These are phyloP conservation scores for Leonotis leonurus DNA, from an alignment of 257 asterid genomes.

Conservation along the genomic window DNA sequence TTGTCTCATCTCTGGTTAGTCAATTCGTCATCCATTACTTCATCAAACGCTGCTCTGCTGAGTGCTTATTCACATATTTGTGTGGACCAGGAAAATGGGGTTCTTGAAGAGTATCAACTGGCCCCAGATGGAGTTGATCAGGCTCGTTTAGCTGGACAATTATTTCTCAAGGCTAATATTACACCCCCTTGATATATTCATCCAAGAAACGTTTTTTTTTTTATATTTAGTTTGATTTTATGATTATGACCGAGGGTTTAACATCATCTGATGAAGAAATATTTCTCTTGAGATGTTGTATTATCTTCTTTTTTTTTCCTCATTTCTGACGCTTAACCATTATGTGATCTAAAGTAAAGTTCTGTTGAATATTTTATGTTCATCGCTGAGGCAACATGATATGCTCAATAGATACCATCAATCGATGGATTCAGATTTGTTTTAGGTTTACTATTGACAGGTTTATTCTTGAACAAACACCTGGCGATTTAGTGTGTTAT, in stretches of 20 bases:
- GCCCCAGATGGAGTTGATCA: conserved; percentile 78
- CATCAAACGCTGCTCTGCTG: neutral
- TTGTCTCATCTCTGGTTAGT: conserved; percentile 76
- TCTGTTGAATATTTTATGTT: neutral
- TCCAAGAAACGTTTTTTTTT: neutral
- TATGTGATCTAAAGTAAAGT: neutral
- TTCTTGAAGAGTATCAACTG: conserved; percentile 64
- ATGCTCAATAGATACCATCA: neutral
- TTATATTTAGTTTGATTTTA: neutral
- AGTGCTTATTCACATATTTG: neutral
- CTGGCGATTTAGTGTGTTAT: neutral
- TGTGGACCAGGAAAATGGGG: conserved; percentile 73
- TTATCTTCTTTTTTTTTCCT: neutral
- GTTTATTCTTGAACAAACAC: neutral
- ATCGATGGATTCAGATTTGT: neutral
- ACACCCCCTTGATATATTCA: neutral
- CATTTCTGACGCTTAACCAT: neutral
- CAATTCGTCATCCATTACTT: too few species aligned
- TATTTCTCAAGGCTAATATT: conserved; percentile 62
- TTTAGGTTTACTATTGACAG: neutral
- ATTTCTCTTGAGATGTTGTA: neutral
- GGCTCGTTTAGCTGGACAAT: conserved; percentile 73
- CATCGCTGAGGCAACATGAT: neutral
- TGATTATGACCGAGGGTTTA: neutral
- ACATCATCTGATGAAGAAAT: neutral